Evolutionary conservation across 805 yeast genomes (phyloP), one percentile per base, ranked within the genome.

Genomic region (Lipomyces starkeyi): DNA sequence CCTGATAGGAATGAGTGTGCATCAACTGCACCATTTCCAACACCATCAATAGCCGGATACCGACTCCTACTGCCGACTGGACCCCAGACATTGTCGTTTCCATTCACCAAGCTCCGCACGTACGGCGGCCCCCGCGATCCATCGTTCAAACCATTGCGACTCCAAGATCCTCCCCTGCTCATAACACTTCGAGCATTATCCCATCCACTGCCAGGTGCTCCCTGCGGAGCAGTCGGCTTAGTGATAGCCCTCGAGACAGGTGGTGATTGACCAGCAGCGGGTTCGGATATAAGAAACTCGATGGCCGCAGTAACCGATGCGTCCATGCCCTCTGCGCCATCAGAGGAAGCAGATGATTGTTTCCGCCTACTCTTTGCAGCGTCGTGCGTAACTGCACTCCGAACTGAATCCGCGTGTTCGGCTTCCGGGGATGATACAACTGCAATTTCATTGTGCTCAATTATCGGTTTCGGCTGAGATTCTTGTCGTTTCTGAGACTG

Each of bases 231-330:
- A 11, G 54, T 27, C 27, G 59, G 60, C 22, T 49, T 65, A 6
- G 65, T 43, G 6, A 68, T 34, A 2, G 65, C 71, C n/a, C 66
- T 62, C 9, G 63, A 29, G 8, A 59, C 20, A 2, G 71, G 69
- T 7, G 71, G 71, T 8, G 71, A 68, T 8, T 66, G 71, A 9
- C 66, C 62, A 11, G 67, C 66, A 20, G 49, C 47, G 6, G 71
- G 62, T 40, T 68, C 71, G 7, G 71, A 62, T 25, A 68, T 61
- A 5, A 69, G 61, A 22, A 62, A 62, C 53, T 69, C 72, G 37
- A 69, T 69, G 6, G 71, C 72, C 9, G 72, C 71, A 1, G 72
- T 56, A 9, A 69, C 69, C 3, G 72, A 68, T 7, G 66, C 71
- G 32, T 69, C 70, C 37, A 65, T 65, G 27, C 60, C 59, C 43